Evolutionary conservation across 2,329 filamentous ascomycete species (phyloP).

Genomic region (Curvularia verruculosa): DNA sequence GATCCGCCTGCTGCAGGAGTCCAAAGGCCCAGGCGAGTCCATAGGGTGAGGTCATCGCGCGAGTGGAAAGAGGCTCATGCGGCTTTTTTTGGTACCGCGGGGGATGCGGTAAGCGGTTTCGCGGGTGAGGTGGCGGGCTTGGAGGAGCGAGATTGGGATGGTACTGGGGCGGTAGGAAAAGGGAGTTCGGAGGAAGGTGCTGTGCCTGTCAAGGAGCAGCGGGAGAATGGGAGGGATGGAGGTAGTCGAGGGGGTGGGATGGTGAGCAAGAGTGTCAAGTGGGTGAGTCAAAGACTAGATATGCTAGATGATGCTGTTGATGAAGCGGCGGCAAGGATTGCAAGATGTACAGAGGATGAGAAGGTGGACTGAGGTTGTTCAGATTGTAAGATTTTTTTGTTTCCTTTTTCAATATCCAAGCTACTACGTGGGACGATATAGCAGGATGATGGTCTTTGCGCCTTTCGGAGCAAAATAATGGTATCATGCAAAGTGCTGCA

Average conservation of each 20-base stretch:
- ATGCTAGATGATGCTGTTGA: slow-evolving; percentile 6
- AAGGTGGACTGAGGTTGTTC: background rate
- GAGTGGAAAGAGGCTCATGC: background rate
- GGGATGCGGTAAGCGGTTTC: background rate
- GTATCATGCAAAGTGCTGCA: slow-evolving; percentile 1
- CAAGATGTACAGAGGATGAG: slow-evolving; percentile 8
- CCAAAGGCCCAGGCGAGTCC: background rate
- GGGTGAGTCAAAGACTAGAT: background rate
- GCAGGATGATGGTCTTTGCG: background rate
- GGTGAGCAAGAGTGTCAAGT: background rate
- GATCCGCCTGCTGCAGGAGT: background rate
- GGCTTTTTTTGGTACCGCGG: background rate
- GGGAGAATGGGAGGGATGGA: background rate
- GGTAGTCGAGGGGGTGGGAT: background rate
- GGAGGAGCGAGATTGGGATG: too few species aligned
- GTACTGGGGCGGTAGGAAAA: background rate
- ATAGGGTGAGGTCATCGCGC: background rate
- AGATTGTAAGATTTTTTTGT: background rate
- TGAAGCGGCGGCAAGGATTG: background rate
- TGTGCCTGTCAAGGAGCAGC: background rate
- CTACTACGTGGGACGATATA: background rate
- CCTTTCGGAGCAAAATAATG: background rate
- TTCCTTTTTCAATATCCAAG: background rate
- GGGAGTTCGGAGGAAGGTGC: background rate
- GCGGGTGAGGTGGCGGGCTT: background rate